Evolutionary conservation across 2,329 filamentous ascomycete genomes (phyloP), one percentile per base, ranked within the genome.

Genomic region (Cordyceps militaris): DNA sequence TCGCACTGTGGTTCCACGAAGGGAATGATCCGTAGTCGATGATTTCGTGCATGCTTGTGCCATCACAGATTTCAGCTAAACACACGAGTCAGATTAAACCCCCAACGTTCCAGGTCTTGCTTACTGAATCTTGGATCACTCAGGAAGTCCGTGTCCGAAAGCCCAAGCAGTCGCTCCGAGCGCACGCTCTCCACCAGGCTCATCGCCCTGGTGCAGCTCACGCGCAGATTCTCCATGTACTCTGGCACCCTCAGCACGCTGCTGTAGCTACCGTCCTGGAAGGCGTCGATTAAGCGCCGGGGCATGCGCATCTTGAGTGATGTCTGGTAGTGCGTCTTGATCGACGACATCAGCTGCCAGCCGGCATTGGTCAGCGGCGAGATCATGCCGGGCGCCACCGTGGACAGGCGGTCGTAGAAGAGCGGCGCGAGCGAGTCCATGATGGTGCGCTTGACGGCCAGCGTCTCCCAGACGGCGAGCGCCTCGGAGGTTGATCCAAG

Each of bases 361-460:
- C 72, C 72, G 48, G 60, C 62, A 24, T 62, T 61, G 3, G 73
- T 70, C 47, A 66, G 63, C 11, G 69, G 61, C 19, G 69, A 65
- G 61, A 76, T 61, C 56, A 74, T 60, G 9, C 64, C 62, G 0
- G 81, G 81, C 0, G 80, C 71, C 2, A 83, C 65, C 1, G 74
- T 78, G 1, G 79, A 79, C 6, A 84, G 67, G 2, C 82, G 75
- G 63, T 85, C 82, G 60, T 79, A 78, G 59, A 81, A 81, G 1
- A 82, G 68, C 0, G 80, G 76, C 3, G 73, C 79, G 0, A 84
- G 71, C 0, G 80, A 78, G 61, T 84, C 80, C n/a, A 81, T 76
- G 28, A 83, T 79, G 0, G 79, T 80, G 23, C 81, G 75, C 67
- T 84, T 84, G 2, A 84, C 76, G 3, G 75, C 79, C 10, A 83